phyloP scores from a whole-genome alignment of 1,284 basidiomycete species.

The Somion occarium region DNA sequence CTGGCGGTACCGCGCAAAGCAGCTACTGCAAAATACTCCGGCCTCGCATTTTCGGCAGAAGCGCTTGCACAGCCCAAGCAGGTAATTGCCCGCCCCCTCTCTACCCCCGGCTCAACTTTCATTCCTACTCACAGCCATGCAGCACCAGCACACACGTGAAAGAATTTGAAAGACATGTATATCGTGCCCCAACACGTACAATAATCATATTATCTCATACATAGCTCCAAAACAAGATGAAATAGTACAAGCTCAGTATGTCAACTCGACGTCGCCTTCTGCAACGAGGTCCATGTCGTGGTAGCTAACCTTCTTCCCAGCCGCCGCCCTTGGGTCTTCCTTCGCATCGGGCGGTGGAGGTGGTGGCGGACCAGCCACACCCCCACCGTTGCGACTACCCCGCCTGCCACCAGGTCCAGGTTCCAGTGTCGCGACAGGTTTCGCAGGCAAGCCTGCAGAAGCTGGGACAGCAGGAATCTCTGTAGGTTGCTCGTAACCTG shows the following conservation, averaged over 20 bases:
- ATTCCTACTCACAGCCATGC: no score
- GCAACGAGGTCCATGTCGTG: constrained; percentile 86
- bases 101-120: not conserved
- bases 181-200: not conserved
- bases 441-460: constrained; percentile 70
- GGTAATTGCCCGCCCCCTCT: not conserved
- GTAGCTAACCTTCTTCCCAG: constrained; percentile 78
- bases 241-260: constrained; percentile 46
- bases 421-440: constrained; percentile 63
- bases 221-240: constrained; percentile 4
- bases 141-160: no score
- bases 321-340: constrained; percentile 81
- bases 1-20: constrained; percentile 6
- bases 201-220: constrained; percentile 1
- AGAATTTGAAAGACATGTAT: not conserved
- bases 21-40: not conserved
- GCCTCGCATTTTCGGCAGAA: not conserved
- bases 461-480: constrained; percentile 47
- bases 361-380: constrained; percentile 48
- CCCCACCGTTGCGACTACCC: constrained; percentile 30
- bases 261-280: constrained; percentile 79
- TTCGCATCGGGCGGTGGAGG: constrained; percentile 81
- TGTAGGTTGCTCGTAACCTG: constrained; percentile 30
- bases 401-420: constrained; percentile 32
- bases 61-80: not conserved